These are phyloP conservation scores for Sphaerostilbella broomeana DNA, from an alignment of 2,329 filamentous ascomycete species.

Conservation along the genomic window DNA sequence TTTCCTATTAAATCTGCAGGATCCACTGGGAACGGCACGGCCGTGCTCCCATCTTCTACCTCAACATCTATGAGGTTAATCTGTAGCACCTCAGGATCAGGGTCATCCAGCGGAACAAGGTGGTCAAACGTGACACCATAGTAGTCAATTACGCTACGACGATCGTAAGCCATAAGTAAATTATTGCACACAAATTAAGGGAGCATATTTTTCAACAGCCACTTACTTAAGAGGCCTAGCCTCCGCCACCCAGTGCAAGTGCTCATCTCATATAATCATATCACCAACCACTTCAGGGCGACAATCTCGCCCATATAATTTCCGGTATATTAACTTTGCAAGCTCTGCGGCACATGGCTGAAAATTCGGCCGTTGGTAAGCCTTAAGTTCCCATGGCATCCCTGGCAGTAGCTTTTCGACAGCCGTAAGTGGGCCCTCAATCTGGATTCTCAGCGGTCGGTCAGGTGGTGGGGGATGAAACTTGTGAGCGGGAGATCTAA, in stretches of 20 bases:
- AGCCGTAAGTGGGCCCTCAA: slow-evolving; percentile 17
- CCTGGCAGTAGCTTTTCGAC: slow-evolving; percentile 17
- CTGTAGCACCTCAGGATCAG: slow-evolving; percentile 34
- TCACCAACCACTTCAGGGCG: background rate
- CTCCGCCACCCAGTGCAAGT: slow-evolving; percentile 3
- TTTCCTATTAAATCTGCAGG: slow-evolving; percentile 31
- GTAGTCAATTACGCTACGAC: slow-evolving; percentile 24
- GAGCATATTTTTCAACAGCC: background rate
- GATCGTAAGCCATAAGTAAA: background rate
- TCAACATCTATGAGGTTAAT: slow-evolving; percentile 33
- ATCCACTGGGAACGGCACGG: slow-evolving; percentile 29
- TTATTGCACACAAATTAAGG: background rate
- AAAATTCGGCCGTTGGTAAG: background rate
- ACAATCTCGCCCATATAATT: background rate
- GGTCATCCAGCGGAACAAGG: slow-evolving; percentile 28
- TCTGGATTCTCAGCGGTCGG: slow-evolving; percentile 17
- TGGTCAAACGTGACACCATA: slow-evolving; percentile 38
- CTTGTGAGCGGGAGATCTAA: slow-evolving; percentile 12
- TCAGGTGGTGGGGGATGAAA: slow-evolving; percentile 14
- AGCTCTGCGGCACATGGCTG: slow-evolving; percentile 13
- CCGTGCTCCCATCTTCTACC: slow-evolving; percentile 28
- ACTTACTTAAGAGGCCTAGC: background rate
- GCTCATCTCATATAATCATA: slow-evolving; percentile 2
- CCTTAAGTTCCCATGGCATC: slow-evolving; percentile 11
- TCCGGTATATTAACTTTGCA: background rate